A percentile compares a stretch with the other conserved stretches of the same genome.
phyloP scores from a whole-genome alignment of 139 green algal genomes.

The Chlamydomonas sphaeroides region DNA sequence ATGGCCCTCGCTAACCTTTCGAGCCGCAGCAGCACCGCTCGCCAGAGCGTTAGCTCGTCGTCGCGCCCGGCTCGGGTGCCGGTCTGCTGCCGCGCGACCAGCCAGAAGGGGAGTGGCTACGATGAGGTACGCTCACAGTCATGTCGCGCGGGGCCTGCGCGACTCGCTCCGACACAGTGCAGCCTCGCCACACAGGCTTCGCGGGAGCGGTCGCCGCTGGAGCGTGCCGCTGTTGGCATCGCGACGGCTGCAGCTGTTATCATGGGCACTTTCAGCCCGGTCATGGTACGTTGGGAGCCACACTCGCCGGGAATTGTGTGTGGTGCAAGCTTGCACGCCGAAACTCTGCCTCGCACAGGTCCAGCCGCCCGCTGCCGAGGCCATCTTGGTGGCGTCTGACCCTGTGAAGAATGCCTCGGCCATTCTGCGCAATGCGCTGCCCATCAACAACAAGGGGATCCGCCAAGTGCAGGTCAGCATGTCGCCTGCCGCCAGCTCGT shows the following conservation, averaged over 20 bases:
- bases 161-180: background rate
- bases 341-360: background rate
- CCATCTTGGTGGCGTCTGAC: slow-evolving; percentile 49
- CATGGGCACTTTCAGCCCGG: slow-evolving; percentile 25
- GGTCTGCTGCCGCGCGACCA: background rate
- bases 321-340: background rate
- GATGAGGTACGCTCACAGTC: no score
- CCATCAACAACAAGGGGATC: slow-evolving; percentile 94
- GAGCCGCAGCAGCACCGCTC: no score
- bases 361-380: slow-evolving; percentile 16
- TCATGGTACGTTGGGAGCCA: slow-evolving; percentile 10
- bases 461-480: slow-evolving; percentile 81
- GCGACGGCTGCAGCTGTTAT: slow-evolving; percentile 38
- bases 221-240: slow-evolving; percentile 22
- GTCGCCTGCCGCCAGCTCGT: no score
- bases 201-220: no score
- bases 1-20: no score
- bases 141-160: no score
- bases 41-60: no score
- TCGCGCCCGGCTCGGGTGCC: background rate
- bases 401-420: slow-evolving; percentile 91
- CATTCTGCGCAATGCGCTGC: slow-evolving; percentile 94
- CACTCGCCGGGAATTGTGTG: background rate
- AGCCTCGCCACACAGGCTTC: background rate
- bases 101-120: background rate